Evolutionary conservation across 352 stramenopile species (phyloP), one percentile per base, ranked within the genome.

Genomic region (Saprolegnia diclina): DNA sequence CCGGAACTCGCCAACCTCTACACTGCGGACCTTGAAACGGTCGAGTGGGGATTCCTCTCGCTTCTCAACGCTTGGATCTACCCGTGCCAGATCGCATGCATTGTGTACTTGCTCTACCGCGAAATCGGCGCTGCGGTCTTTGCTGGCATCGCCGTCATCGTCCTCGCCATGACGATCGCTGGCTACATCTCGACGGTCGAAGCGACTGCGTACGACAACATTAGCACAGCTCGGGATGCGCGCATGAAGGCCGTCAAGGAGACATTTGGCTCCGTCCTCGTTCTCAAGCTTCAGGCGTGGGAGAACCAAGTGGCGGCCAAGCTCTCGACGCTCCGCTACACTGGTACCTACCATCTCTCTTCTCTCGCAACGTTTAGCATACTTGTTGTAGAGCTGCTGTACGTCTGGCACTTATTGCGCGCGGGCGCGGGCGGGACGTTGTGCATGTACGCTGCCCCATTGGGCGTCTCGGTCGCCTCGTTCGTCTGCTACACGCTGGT

Each of bases 261-360:
- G 54, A 62, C 75, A 1, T 78, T 87, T 45, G 61, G 65, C 21
- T 77, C 76, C 37, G 95, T 97, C 63, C 85, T 91, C 22, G 87
- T 95, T 69, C 85, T 97, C 76, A 97, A 97, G 74, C 94, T 96
- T 67, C 94, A 96, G 73, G 83, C 84, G 5, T 97, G 87, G 88
- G 90, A 98, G 73, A 48, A 65, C 37, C 83, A 89, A 18, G 96
- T 97, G 73, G 71, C 76, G 13, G 85, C 81, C 11, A 84, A 95
- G 72, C 87, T 98, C 29, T 45, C 64, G n/a, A 40, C 71, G 9
- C 45, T 90, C 6, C 80, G 90, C 24, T 71, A 78, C 4, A 57
- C 46, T 18, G 62, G 62, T 68, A 57, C 10, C 24, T 56, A 63
- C 63, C 14, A 38, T 63, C 29, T 4, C 11, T 42, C 5, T 35